phyloP scores from a whole-genome alignment of 2,329 filamentous ascomycete species.

The Aaosphaeria arxii region DNA sequence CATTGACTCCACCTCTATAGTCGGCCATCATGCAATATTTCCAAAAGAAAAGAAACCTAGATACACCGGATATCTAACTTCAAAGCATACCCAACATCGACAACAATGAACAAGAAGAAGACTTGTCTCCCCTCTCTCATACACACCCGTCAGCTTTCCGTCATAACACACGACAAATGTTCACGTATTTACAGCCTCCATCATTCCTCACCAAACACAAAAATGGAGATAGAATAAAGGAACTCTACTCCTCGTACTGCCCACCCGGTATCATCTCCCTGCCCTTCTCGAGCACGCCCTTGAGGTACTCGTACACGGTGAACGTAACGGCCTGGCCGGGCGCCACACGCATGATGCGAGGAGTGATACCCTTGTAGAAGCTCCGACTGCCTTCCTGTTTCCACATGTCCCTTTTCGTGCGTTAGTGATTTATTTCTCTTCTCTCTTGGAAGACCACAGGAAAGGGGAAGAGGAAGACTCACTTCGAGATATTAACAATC shows the following conservation, averaged over 20 bases:
- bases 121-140: too few relatives aligned
- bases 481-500: conserved; percentile 69
- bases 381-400: conserved; percentile 90
- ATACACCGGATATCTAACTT: background rate
- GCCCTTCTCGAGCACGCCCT: conserved; percentile 47
- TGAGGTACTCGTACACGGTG: conserved; percentile 54
- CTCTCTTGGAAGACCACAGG: too few relatives aligned
- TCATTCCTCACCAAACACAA: background rate
- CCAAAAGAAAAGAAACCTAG: background rate
- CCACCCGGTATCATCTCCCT: conserved; percentile 46
- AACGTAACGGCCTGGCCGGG: conserved; percentile 85
- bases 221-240: background rate
- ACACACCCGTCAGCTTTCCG: too few relatives aligned
- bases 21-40: too few relatives aligned
- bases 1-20: too few relatives aligned
- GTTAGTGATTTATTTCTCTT: background rate
- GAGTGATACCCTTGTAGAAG: conserved; percentile 99
- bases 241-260: conserved; percentile 48
- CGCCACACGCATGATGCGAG: conserved; percentile 93
- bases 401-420: conserved; percentile 44
- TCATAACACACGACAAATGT: background rate
- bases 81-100: background rate
- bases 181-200: background rate
- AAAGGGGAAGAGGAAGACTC: conserved; percentile 59
- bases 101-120: background rate